Conservation (phyloP, 2,329 filamentous ascomycete genomes). For the Nannizzia gypsea region DNA sequence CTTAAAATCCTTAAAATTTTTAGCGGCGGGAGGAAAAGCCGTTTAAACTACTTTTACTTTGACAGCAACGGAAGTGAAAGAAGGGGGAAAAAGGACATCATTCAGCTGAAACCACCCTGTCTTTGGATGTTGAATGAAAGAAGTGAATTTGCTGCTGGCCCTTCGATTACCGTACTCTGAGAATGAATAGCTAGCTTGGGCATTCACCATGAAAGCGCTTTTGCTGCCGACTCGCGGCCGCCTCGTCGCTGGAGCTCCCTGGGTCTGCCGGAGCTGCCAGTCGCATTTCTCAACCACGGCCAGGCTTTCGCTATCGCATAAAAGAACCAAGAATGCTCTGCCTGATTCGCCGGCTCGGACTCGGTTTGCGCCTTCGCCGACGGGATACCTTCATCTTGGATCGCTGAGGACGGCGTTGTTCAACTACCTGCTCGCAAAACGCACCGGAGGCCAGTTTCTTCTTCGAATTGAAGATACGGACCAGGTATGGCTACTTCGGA, state of each 20-base stretch:
- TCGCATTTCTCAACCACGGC: constrained; percentile 22
- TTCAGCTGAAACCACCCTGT: not conserved
- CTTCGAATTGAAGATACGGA: constrained; percentile 92
- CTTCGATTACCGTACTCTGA: not conserved
- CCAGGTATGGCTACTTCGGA: constrained; percentile 45
- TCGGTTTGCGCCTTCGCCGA: constrained; percentile 90
- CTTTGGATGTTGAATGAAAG: not conserved
- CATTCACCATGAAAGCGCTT: not conserved
- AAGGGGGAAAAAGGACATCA: not conserved
- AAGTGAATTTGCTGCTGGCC: not conserved
- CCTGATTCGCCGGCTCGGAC: constrained; percentile 54
- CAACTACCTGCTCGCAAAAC: constrained; percentile 81
- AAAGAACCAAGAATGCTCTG: constrained; percentile 27
- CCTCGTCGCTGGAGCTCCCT: constrained; percentile 19
- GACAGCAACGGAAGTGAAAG: not conserved
- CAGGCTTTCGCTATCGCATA: constrained; percentile 13
- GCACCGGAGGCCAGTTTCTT: constrained; percentile 80
- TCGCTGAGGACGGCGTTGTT: constrained; percentile 88
- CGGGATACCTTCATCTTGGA: constrained; percentile 83
- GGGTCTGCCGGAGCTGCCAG: constrained; percentile 29
- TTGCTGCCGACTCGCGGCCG: not conserved
- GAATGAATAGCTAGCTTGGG: not conserved
- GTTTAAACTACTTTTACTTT: not conserved
- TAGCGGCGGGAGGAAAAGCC: not conserved
- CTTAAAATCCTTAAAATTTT: not conserved